These are phyloP conservation scores for Elsinoe necatrix DNA, from an alignment of 2,329 filamentous ascomycete genomes.

Conservation along the genomic window DNA sequence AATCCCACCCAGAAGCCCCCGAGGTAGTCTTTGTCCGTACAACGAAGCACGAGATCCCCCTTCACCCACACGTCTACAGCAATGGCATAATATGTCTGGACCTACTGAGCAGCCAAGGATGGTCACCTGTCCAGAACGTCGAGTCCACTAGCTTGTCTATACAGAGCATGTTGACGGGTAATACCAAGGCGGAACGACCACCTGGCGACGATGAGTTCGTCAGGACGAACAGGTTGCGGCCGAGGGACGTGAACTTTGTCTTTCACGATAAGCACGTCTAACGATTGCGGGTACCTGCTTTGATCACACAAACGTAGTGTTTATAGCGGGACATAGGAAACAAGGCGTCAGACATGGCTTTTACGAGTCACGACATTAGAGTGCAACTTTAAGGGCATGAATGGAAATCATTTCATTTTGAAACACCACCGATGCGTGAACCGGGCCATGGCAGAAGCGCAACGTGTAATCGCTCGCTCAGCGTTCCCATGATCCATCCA, in stretches of 20 bases:
- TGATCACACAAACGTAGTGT: no score
- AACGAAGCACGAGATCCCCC: conserved; percentile 60
- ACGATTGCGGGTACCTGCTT: no score
- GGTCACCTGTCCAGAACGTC: conserved; percentile 94
- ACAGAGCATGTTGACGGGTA: conserved; percentile 96
- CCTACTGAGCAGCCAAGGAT: conserved; percentile 76
- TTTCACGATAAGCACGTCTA: conserved; percentile 74
- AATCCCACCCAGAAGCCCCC: conserved; percentile 62
- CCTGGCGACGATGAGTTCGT: conserved; percentile 88
- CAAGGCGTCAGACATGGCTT: background rate
- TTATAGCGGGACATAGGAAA: no score
- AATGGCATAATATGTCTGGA: conserved; percentile 99
- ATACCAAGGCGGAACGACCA: conserved; percentile 82
- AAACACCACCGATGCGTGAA: conserved; percentile 13
- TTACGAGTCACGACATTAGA: background rate
- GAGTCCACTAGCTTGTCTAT: conserved; percentile 96
- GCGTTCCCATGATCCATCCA: background rate
- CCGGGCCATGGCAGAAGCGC: background rate
- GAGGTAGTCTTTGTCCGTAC: conserved; percentile 80
- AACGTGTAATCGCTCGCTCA: background rate
- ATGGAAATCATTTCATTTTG: conserved; percentile 12
- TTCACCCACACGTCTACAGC: conserved; percentile 95
- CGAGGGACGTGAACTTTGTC: conserved; percentile 83
- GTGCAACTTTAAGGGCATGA: background rate
- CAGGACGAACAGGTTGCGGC: conserved; percentile 64